Percentiles rank a stretch among this genome's conserved stretches.
phyloP scores from a whole-genome alignment of 2,329 filamentous ascomycete species.

The Boeremia exigua region DNA sequence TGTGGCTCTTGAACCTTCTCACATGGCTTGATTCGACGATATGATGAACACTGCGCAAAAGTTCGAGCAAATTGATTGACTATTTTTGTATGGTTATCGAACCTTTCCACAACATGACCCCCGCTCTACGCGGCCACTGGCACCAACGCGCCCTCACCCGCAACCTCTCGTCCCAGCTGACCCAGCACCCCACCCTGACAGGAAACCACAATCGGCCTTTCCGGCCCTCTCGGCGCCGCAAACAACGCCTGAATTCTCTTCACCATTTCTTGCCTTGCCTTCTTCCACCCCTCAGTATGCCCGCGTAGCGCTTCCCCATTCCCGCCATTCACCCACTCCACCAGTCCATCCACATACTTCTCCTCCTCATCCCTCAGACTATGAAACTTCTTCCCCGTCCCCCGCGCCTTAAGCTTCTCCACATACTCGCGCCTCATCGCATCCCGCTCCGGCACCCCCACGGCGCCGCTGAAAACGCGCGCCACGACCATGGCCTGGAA shows the following conservation, averaged over 20 bases:
- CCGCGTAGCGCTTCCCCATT: conserved; percentile 30
- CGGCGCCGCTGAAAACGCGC: conserved; percentile 61
- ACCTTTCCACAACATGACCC: neutral
- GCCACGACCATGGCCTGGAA: conserved; percentile 70
- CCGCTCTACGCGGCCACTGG: neutral
- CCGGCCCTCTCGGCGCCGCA: neutral
- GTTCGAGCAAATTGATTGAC: too few relatives aligned
- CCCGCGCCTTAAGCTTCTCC: conserved; percentile 45
- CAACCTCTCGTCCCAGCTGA: neutral
- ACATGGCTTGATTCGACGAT: too few relatives aligned
- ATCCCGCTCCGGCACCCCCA: conserved; percentile 53
- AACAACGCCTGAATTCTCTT: conserved; percentile 43
- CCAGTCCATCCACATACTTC: conserved; percentile 50
- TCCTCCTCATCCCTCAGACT: conserved; percentile 50
- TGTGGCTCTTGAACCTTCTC: too few relatives aligned
- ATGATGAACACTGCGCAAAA: too few relatives aligned
- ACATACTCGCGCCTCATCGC: conserved; percentile 54
- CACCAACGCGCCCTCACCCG: neutral
- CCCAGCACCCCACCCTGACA: neutral
- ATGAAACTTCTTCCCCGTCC: conserved; percentile 54
- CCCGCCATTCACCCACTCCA: conserved; percentile 48
- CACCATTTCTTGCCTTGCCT: conserved; percentile 42
- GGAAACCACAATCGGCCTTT: neutral
- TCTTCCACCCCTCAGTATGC: conserved; percentile 47
- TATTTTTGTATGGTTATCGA: too few relatives aligned